Base-by-base conservation (phyloP, 2,329 filamentous ascomycete genomes). In the Calonectria pseudoturangicola region DNA sequence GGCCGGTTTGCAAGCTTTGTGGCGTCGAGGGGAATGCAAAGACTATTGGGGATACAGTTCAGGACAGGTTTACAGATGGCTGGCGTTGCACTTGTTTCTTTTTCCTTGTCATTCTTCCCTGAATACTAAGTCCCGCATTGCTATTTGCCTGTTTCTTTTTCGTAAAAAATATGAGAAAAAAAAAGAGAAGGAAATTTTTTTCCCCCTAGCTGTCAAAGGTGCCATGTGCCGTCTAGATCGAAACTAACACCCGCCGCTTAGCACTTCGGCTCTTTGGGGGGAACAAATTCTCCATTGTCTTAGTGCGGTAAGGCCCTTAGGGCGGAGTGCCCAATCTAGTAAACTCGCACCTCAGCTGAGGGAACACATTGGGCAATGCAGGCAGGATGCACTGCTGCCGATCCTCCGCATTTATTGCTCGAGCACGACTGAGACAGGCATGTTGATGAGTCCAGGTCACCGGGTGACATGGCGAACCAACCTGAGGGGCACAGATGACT, bases 361-460 rank as follows among this genome's bases (percentile, higher is more conserved):
- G 28, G 27, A 33, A n/a, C 28, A 33, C 25, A 54, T 54, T 33
- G 50, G 50, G 50, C 25, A 33, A 54, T 54, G 50, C 50, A 15
- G 50, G 36, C 27, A 15, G 50, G 36, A 60, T 60, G 36, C 54
- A 60, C 1, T 10, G 10, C 16, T 28, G 54, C 33, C 54, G 54
- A 60, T 41, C 33, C 54, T 60, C 54, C 54, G 21, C 54, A 60
- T 41, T 60, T 41, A 15, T 21, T 58, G 30, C 33, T 58, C 9
- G 36, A 60, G 54, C 54, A 60, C 54, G 54, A 41, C 36, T 60
- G 36, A 60, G 54, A 60, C 54, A 60, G 54, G 54, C 54, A 60
- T 41, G 36, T 60, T 60, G 54, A 60, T 60, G 54, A 63, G 58
- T 43, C 15, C 41, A 43, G 58, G 58, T 63, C 58, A 63, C 30